Conservation (phyloP, 1,284 basidiomycete genomes). For the Porodaedalea pini region DNA sequence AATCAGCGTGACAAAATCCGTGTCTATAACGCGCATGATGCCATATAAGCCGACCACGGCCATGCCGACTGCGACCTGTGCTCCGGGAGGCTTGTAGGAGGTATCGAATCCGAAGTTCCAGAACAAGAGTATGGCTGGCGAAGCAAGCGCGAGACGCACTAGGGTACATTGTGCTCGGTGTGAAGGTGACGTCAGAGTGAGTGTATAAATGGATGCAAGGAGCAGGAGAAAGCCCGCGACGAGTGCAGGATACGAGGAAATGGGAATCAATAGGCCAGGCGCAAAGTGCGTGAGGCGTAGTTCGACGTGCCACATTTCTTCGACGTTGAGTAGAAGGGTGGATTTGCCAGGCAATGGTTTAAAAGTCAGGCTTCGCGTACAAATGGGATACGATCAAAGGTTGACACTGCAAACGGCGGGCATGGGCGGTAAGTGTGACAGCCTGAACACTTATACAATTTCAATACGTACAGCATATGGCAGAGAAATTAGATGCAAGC, state of each 20-base stretch:
- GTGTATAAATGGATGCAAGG: not conserved
- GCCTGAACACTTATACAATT: too few species aligned
- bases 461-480: too few species aligned
- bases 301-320: slow-evolving; percentile 1
- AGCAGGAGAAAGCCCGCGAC: not conserved
- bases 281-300: slow-evolving; percentile 3
- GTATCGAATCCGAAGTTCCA: slow-evolving; percentile 18
- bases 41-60: slow-evolving; percentile 20
- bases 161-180: not conserved
- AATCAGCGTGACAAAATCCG: slow-evolving; percentile 9
- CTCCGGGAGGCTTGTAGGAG: slow-evolving; percentile 6
- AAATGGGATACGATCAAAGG: too few species aligned
- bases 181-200: not conserved
- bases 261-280: slow-evolving; percentile 7
- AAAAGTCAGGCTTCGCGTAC: too few species aligned
- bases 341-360: too few species aligned
- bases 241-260: not conserved
- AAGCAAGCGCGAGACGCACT: slow-evolving; percentile 11
- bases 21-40: slow-evolving; percentile 19
- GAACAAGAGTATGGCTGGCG: slow-evolving; percentile 12
- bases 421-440: too few species aligned
- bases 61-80: slow-evolving; percentile 9
- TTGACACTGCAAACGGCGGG: too few species aligned
- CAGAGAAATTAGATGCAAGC: too few species aligned
- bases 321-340: too few species aligned